These are phyloP conservation scores for Beauveria sp. DNA, from an alignment of 2,329 filamentous ascomycete genomes.

Conservation along the genomic window DNA sequence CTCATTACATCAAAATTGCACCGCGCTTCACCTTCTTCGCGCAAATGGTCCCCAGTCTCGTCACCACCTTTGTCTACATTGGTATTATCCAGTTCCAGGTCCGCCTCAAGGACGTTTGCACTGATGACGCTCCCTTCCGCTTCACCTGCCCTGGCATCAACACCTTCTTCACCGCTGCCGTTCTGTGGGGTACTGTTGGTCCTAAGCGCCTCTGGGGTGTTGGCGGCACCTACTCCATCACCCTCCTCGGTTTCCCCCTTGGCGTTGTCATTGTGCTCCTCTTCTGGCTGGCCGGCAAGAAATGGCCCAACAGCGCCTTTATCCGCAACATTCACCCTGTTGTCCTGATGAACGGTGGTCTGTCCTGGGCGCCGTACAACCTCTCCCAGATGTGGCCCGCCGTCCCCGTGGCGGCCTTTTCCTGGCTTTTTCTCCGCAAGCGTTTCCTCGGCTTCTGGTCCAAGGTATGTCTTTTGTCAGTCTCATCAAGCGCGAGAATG, in stretches of 20 bases:
- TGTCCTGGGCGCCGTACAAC: constrained; percentile 38
- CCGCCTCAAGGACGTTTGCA: constrained; percentile 30
- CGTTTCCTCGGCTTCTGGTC: constrained; percentile 41
- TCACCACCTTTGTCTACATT: constrained; percentile 39
- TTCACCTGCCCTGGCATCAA: constrained; percentile 31
- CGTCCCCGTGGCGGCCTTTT: constrained; percentile 38
- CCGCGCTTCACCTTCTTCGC: constrained; percentile 39
- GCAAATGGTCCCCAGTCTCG: constrained; percentile 37
- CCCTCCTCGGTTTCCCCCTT: constrained; percentile 33
- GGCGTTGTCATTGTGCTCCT: constrained; percentile 28
- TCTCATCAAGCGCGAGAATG: neutral
- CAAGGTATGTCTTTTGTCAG: constrained; percentile 24
- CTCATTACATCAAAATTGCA: constrained; percentile 43
- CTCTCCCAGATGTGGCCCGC: constrained; percentile 38
- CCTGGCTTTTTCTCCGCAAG: constrained; percentile 39
- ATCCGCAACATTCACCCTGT: constrained; percentile 36
- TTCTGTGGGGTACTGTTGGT: constrained; percentile 45
- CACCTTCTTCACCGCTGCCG: constrained; percentile 30
- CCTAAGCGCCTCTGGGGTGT: constrained; percentile 36
- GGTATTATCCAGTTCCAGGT: constrained; percentile 34
- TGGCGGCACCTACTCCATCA: constrained; percentile 25
- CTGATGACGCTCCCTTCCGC: constrained; percentile 25
- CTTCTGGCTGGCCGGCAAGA: constrained; percentile 30
- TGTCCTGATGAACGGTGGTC: constrained; percentile 31
- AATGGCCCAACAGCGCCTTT: constrained; percentile 24